Conservation (phyloP, 306 rosid genomes). For the Cajanus cajan region DNA sequence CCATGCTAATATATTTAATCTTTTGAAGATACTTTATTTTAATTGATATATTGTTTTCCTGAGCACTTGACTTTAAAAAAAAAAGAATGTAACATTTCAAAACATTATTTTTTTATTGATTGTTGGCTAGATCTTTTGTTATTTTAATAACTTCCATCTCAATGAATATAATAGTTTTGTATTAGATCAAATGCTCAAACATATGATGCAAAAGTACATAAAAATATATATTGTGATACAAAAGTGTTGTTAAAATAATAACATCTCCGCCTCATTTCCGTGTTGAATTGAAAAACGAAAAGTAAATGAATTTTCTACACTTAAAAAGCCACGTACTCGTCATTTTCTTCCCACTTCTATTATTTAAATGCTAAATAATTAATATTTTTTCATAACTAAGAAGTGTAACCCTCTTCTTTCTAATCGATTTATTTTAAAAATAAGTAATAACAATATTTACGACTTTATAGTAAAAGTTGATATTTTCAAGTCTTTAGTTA, state of each 20-base stretch:
- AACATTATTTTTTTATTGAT: not conserved
- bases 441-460: too few species aligned
- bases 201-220: not conserved
- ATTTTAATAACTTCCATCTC: not conserved
- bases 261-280: not conserved
- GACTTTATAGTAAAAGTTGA: too few species aligned
- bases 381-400: too few species aligned
- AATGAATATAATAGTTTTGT: not conserved
- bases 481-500: too few species aligned
- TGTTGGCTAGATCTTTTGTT: not conserved
- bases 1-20: not conserved
- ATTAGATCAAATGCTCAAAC: not conserved
- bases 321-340: not conserved
- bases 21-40: not conserved
- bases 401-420: too few species aligned
- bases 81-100: not conserved
- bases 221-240: not conserved
- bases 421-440: too few species aligned
- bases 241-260: not conserved
- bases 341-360: not conserved
- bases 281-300: not conserved
- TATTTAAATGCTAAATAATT: not conserved
- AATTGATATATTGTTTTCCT: not conserved
- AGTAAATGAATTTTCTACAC: not conserved
- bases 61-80: not conserved